A percentile compares a stretch with the other conserved stretches of the same genome.
Evolutionary conservation across 805 yeast species (phyloP).

Genomic region (Kregervanrija fluxuum): DNA sequence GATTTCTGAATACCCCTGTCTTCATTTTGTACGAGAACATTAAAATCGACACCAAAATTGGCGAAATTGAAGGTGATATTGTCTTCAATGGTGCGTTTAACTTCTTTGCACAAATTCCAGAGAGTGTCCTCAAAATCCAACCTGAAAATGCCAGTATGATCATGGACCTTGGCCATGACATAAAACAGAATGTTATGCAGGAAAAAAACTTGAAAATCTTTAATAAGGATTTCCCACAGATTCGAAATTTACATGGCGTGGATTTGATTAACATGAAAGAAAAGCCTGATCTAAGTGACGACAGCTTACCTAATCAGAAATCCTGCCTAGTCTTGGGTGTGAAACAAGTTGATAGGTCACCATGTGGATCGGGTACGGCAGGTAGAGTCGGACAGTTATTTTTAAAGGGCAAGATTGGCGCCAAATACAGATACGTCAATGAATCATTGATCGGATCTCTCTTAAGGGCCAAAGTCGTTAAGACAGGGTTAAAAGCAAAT

Average conservation of each 20-base stretch:
- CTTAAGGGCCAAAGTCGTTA: conserved; percentile 14
- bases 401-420: conserved; percentile 9
- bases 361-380: conserved; percentile 25
- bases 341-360: conserved; percentile 23
- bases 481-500: conserved; percentile 14
- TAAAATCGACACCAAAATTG: conserved; percentile 11
- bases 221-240: conserved; percentile 19
- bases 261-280: conserved; percentile 10
- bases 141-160: conserved; percentile 15
- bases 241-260: conserved; percentile 17
- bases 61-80: conserved; percentile 19
- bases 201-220: conserved; percentile 8
- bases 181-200: conserved; percentile 10
- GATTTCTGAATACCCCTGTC: conserved; percentile 19
- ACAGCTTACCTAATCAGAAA: conserved; percentile 11
- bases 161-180: conserved; percentile 15
- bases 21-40: conserved; percentile 14
- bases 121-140: conserved; percentile 9
- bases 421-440: conserved; percentile 11
- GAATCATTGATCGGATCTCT: conserved; percentile 22
- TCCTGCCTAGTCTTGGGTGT: conserved; percentile 19
- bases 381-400: conserved; percentile 19
- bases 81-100: conserved; percentile 24
- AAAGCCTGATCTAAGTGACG: conserved; percentile 9
- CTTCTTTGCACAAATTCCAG: conserved; percentile 13